Base-by-base conservation (phyloP, 2,329 filamentous ascomycete species). In the Rosellinia necatrix region DNA sequence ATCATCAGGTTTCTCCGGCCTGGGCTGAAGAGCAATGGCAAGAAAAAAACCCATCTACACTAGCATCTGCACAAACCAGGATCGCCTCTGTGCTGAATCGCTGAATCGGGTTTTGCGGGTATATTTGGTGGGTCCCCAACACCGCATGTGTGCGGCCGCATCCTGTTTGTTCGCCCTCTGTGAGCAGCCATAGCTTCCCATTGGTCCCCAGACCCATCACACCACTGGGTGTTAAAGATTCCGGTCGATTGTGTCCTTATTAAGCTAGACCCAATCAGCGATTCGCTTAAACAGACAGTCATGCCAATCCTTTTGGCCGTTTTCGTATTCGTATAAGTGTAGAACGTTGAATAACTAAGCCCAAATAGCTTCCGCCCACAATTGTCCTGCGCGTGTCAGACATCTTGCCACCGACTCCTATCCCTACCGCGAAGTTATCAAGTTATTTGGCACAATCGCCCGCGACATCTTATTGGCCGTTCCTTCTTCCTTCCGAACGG, bases 311-410 rank as follows among this genome's bases (percentile, higher is more conserved):
- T 40, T 29, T 29, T 12, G 22, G 13, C 49, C 52, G 53, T 53
- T 58, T 62, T 68, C 66, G 66, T 68, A 68, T 68, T 68, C 66
- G 66, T 65, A 68, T 68, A n/a, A n/a, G n/a, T n/a, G n/a, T n/a
- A n/a, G n/a, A n/a, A n/a, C n/a, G n/a, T n/a, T n/a, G n/a, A n/a
- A n/a, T n/a, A n/a, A n/a, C n/a, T n/a, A n/a, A n/a, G n/a, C n/a
- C n/a, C n/a, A n/a, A n/a, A n/a, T n/a, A n/a, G n/a, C n/a, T n/a
- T n/a, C n/a, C n/a, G n/a, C n/a, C n/a, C n/a, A n/a, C n/a, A n/a
- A n/a, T n/a, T n/a, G n/a, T n/a, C n/a, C n/a, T n/a, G 29, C 32
- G 15, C 12, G 29, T 15, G 30, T 29, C 44, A 50, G 37, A 19
- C 15, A 32, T 34, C 27, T 57, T 25, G 49, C 54, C 54, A 57